Conservation (phyloP, 768 basidiomycete species). For the Russula brevipes region DNA sequence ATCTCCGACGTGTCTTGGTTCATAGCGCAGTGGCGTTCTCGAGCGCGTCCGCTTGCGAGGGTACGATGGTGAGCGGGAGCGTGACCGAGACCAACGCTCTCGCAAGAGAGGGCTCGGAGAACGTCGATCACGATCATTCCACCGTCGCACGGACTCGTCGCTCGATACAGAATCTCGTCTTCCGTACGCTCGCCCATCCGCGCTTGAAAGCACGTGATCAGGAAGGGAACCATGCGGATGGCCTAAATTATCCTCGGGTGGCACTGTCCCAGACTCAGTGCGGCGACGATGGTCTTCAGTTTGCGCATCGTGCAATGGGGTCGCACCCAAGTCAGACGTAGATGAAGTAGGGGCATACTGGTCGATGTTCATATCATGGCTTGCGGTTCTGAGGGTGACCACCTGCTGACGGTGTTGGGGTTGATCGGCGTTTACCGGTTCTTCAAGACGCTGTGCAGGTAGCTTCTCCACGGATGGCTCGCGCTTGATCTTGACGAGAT, state of each 20-base stretch:
- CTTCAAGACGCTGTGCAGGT: neutral
- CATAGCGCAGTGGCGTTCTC: constrained; percentile 1
- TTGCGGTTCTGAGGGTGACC: neutral
- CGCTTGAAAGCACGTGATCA: neutral
- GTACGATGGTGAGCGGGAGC: constrained; percentile 10
- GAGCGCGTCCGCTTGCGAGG: constrained; percentile 13
- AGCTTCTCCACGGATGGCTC: constrained; percentile 7
- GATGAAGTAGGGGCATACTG: neutral
- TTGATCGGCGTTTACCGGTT: neutral
- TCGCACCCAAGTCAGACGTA: neutral
- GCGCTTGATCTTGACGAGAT: constrained; percentile 4
- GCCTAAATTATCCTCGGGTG: neutral
- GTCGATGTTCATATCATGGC: neutral
- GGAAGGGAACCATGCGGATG: neutral
- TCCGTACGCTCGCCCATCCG: neutral
- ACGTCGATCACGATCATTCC: constrained; percentile 5
- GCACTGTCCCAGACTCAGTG: neutral
- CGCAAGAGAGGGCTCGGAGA: neutral
- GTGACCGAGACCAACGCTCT: constrained; percentile 1
- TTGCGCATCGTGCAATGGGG: neutral
- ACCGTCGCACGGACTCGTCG: neutral
- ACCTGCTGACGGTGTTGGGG: neutral
- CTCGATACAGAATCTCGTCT: constrained; percentile 10
- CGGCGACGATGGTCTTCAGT: neutral
- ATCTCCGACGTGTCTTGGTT: neutral